phyloP scores from a whole-genome alignment of 164 flowering plant genomes.

The Nelumbo lutea region DNA sequence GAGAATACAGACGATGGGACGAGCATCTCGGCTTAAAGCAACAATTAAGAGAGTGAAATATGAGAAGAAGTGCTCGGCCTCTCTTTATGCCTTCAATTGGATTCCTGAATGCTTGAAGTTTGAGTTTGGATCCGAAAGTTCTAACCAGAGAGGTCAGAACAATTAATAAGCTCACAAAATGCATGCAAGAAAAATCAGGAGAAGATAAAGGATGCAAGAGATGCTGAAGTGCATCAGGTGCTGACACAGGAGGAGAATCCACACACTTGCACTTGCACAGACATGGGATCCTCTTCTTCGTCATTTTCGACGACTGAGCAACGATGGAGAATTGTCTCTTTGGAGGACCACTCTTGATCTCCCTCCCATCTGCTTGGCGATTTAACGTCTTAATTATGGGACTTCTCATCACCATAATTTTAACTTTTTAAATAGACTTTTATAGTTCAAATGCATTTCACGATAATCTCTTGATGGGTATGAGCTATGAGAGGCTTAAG shows the following conservation, averaged over 20 bases:
- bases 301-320: constrained; percentile 11
- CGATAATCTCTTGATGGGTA: too few species aligned
- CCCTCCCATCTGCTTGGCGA: constrained; percentile 43
- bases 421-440: too few species aligned
- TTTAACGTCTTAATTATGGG: constrained; percentile 2
- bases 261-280: constrained; percentile 5
- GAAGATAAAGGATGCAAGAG: constrained; percentile 6
- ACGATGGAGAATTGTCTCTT: constrained; percentile 38
- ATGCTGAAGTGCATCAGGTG: constrained; percentile 1
- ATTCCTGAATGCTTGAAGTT: constrained; percentile 55
- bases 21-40: background rate
- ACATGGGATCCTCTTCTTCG: constrained; percentile 11
- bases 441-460: too few species aligned
- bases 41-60: constrained; percentile 58
- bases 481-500: too few species aligned
- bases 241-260: background rate
- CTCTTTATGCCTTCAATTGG: constrained; percentile 64
- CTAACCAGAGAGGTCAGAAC: constrained; percentile 6
- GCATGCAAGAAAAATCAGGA: background rate
- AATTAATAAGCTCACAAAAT: constrained; percentile 6
- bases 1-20: constrained; percentile 29
- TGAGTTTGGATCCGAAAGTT: constrained; percentile 17
- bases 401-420: too few species aligned
- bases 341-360: constrained; percentile 68
- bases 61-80: constrained; percentile 65